Percentiles rank a stretch among this genome's conserved stretches.
Conservation (phyloP, 306 rosid genomes). For the barrel medic (Medicago truncatula) region DNA sequence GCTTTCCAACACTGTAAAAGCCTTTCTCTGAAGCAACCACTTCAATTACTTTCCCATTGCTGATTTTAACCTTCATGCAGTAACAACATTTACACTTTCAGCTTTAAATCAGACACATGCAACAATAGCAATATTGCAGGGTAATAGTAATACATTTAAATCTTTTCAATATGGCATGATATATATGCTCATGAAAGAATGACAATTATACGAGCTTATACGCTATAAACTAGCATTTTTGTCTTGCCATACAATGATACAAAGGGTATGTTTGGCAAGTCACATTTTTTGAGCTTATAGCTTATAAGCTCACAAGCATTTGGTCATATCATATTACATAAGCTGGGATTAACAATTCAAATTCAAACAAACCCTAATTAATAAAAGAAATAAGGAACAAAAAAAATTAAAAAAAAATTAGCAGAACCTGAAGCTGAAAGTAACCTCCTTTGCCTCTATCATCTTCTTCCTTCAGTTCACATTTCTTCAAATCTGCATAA, state of each 20-base stretch:
- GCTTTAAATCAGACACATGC: conserved; percentile 3
- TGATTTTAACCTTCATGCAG: conserved; percentile 75
- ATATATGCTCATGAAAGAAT: too few relatives aligned
- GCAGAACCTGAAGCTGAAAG: conserved; percentile 79
- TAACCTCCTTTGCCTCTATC: conserved; percentile 61
- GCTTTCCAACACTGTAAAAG: conserved; percentile 79
- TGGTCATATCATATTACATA: too few relatives aligned
- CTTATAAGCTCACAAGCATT: too few relatives aligned
- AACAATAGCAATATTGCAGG: neutral
- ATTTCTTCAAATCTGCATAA: conserved; percentile 67
- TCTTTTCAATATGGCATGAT: too few relatives aligned
- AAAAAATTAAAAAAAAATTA: neutral
- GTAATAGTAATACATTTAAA: too few relatives aligned
- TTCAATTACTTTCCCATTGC: conserved; percentile 86
- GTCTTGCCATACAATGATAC: too few relatives aligned
- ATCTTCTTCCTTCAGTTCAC: conserved; percentile 55
- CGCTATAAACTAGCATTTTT: too few relatives aligned
- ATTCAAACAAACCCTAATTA: neutral
- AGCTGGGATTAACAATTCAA: too few relatives aligned
- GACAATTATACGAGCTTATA: too few relatives aligned
- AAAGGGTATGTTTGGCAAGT: too few relatives aligned
- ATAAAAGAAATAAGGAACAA: neutral
- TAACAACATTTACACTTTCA: conserved; percentile 29
- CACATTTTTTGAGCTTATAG: too few relatives aligned
- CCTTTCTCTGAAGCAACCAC: conserved; percentile 89